Evolutionary conservation across 768 basidiomycete genomes (phyloP).

Genomic region (Lyophyllum semitale): DNA sequence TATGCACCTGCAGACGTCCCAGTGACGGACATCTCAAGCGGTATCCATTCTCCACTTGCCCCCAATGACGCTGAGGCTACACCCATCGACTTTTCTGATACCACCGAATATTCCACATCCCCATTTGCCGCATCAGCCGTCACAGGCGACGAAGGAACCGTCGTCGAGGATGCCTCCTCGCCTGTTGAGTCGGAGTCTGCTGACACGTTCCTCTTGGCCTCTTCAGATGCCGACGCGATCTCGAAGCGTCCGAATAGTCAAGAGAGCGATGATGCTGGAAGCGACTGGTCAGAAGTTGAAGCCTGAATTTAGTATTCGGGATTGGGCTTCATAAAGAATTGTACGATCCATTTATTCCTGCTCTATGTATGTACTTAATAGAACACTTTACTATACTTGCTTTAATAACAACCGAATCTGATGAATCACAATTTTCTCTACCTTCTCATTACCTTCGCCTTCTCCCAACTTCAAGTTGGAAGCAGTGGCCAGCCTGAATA

Average conservation of each 20-base stretch:
- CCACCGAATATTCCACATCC: background rate
- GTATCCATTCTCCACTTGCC: no score
- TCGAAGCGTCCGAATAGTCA: conserved; percentile 12
- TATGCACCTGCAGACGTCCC: background rate
- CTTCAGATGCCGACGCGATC: conserved; percentile 2
- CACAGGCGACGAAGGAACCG: conserved; percentile 14
- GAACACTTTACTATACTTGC: no score
- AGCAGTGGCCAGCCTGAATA: no score
- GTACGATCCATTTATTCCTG: no score
- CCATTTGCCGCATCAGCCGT: conserved; percentile 16
- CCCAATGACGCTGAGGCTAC: no score
- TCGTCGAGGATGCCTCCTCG: conserved; percentile 1
- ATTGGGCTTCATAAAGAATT: no score
- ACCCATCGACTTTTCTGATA: background rate
- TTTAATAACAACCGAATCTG: no score
- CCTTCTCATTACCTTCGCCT: no score
- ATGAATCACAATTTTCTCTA: no score
- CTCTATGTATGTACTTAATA: no score
- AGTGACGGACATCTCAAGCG: background rate
- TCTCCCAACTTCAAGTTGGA: no score
- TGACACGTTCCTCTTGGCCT: conserved; percentile 29
- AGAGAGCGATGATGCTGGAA: conserved; percentile 28
- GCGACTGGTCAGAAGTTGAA: conserved; percentile 47
- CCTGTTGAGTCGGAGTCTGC: conserved; percentile 7
- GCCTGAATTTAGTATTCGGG: conserved; percentile 20